Conservation (phyloP, 2,329 filamentous ascomycete species). For the Pseudocercospora musae region DNA sequence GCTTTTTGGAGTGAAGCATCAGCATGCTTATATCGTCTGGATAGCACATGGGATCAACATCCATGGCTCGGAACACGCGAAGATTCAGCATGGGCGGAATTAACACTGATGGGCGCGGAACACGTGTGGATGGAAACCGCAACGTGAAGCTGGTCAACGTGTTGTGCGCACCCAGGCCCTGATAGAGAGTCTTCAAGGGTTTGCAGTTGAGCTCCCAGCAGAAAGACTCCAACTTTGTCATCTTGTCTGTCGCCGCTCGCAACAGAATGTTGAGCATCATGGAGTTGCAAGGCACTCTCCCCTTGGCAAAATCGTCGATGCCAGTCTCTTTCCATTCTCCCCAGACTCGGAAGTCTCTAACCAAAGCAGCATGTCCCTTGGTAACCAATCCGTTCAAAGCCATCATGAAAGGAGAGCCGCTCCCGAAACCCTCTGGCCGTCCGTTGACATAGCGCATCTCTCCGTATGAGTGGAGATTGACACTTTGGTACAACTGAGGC, state of each 20-base stretch:
- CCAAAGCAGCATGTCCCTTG: conserved; percentile 51
- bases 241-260: conserved; percentile 58
- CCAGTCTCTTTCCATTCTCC: conserved; percentile 59
- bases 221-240: conserved; percentile 54
- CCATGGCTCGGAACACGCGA: conserved; percentile 51
- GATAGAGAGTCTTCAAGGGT: conserved; percentile 57
- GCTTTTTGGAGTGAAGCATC: conserved; percentile 51
- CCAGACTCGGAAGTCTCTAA: conserved; percentile 51
- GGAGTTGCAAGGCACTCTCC: conserved; percentile 59
- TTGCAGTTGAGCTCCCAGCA: conserved; percentile 62
- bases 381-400: conserved; percentile 61
- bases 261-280: conserved; percentile 62
- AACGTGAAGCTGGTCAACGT: conserved; percentile 54
- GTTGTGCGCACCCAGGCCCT: conserved; percentile 51
- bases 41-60: conserved; percentile 63
- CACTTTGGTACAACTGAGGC: conserved; percentile 57
- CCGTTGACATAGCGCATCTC: conserved; percentile 58
- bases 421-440: conserved; percentile 59
- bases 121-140: conserved; percentile 54
- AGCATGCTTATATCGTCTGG: conserved; percentile 60
- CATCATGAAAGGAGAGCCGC: conserved; percentile 61
- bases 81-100: conserved; percentile 58
- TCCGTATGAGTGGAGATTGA: conserved; percentile 57
- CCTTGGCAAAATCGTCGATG: conserved; percentile 56
- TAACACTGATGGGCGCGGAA: conserved; percentile 55